Percentiles rank a stretch among this genome's conserved stretches.
phyloP scores from a whole-genome alignment of 495 filamentous ascomycete species.

The Daldinia decipiens region DNA sequence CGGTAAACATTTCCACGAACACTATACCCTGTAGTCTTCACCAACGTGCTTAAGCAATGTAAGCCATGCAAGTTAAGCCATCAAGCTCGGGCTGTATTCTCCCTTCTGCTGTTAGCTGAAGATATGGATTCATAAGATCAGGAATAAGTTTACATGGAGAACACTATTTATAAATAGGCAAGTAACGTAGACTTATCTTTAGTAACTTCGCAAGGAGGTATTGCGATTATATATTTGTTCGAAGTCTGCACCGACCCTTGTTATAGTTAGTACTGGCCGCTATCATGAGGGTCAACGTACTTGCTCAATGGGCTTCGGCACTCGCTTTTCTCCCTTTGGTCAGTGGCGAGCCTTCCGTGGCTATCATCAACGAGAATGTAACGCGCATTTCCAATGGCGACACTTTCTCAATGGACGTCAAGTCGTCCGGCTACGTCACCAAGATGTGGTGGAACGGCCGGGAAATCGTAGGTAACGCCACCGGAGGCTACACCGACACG shows the following conservation, averaged over 20 bases:
- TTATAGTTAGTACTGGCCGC: neutral
- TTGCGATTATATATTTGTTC: no score
- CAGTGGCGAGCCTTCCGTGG: neutral
- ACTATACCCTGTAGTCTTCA: neutral
- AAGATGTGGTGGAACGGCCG: conserved; percentile 8
- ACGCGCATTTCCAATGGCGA: neutral
- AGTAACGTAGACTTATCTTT: neutral
- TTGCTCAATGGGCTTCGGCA: neutral
- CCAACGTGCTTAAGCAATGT: neutral
- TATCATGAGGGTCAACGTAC: neutral
- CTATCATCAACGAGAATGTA: neutral
- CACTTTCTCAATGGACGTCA: neutral
- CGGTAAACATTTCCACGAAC: conserved; percentile 8
- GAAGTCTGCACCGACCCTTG: no score
- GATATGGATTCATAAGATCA: neutral
- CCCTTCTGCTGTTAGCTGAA: neutral
- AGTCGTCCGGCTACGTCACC: conserved; percentile 2
- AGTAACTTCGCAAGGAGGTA: no score
- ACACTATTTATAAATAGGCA: neutral
- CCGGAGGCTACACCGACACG: conserved; percentile 2
- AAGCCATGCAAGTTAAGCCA: neutral
- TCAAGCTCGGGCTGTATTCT: neutral
- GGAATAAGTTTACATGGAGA: neutral
- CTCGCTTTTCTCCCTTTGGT: neutral
- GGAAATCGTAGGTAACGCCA: conserved; percentile 6